phyloP scores from a whole-genome alignment of 2,329 filamentous ascomycete species.

The Nemania diffusa region DNA sequence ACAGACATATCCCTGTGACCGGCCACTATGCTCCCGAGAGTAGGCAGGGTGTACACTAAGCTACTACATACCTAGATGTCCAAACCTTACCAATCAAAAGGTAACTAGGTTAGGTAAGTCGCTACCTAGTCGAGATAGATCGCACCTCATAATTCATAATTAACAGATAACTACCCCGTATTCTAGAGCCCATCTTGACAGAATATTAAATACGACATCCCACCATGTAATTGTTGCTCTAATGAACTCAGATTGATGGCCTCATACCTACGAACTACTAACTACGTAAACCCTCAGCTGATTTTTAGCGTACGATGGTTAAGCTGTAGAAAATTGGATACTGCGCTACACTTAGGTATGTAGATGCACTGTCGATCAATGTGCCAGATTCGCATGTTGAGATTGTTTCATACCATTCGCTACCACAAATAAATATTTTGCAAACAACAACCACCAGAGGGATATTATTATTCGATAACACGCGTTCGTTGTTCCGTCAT shows the following conservation, averaged over 20 bases:
- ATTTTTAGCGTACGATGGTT: constrained; percentile 1
- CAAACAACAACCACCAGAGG: not conserved
- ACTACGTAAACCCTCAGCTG: constrained; percentile 3
- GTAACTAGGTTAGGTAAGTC: too few species aligned
- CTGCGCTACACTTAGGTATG: not conserved
- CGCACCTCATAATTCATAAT: too few species aligned
- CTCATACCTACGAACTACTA: constrained; percentile 1
- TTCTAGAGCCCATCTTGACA: not conserved
- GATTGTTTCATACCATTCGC: constrained; percentile 26
- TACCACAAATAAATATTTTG: constrained; percentile 12
- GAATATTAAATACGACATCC: not conserved
- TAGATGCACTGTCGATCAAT: constrained; percentile 26
- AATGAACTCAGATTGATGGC: constrained; percentile 1
- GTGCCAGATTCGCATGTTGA: constrained; percentile 24
- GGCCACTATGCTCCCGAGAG: not conserved
- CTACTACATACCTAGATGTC: not conserved
- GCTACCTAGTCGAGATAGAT: too few species aligned
- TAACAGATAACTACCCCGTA: not conserved
- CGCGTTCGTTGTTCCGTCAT: not conserved
- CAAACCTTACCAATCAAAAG: too few species aligned
- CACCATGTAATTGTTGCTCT: not conserved
- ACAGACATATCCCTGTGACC: constrained; percentile 7
- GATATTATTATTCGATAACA: not conserved
- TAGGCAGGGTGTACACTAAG: not conserved
- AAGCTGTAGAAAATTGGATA: not conserved